These are phyloP conservation scores for thale cress (Arabidopsis thaliana) DNA, from an alignment of 345 rosid species.

Conservation along the genomic window DNA sequence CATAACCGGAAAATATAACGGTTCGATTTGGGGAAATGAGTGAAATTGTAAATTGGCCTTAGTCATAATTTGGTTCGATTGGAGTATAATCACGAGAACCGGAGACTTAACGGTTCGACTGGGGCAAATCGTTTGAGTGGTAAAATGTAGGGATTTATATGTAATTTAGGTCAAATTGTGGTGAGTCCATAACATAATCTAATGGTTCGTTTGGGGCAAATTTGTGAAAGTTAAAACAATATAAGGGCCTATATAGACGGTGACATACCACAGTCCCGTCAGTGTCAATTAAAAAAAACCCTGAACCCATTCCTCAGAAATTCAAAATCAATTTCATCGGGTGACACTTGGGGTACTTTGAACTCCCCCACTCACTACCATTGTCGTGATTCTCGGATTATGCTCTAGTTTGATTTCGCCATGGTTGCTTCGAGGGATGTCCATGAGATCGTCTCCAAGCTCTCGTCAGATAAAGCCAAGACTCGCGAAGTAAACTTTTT, in stretches of 20 bases:
- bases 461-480: slow-evolving; percentile 92
- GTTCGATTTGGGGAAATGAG: not conserved
- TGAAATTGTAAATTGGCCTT: not conserved
- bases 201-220: slow-evolving; percentile 2
- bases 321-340: slow-evolving; percentile 24
- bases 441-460: slow-evolving; percentile 81
- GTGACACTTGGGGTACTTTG: not conserved
- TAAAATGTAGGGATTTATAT: not conserved
- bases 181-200: too few relatives aligned
- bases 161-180: not conserved
- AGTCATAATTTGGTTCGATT: not conserved
- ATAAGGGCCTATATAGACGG: slow-evolving; percentile 16
- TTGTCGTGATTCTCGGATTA: slow-evolving; percentile 31
- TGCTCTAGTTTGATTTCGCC: slow-evolving; percentile 16
- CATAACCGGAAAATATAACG: not conserved
- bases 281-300: slow-evolving; percentile 29
- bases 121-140: not conserved
- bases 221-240: not conserved
- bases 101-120: not conserved
- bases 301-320: slow-evolving; percentile 27
- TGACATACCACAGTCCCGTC: slow-evolving; percentile 6
- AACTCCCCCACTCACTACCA: slow-evolving; percentile 18
- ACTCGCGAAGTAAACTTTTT: slow-evolving; percentile 65
- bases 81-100: not conserved
- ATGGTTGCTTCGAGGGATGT: slow-evolving; percentile 75